Base-by-base conservation (phyloP, 2,329 filamentous ascomycete species). In the Colletotrichum sp. region DNA sequence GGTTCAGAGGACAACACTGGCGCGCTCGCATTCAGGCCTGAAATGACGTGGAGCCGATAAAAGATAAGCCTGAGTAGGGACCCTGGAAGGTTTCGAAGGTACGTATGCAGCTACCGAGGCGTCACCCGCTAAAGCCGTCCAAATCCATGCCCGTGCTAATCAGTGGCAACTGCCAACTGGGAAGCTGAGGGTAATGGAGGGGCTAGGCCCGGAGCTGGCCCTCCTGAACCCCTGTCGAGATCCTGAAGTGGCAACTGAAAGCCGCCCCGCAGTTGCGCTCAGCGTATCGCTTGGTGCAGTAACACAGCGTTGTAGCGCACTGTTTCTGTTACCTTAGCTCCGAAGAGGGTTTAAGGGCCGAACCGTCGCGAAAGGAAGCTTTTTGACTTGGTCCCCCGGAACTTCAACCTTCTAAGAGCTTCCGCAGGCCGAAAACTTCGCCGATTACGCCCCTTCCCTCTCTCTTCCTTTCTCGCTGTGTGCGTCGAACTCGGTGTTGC, bases 351-450 rank as follows among this genome's bases (percentile, higher is more conserved):
- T 71, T 74, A 68, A 74, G 74, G 70, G 64, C 74, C 74, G 74
- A 74, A 75, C 71, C 74, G 64, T 76, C 64, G 71, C 59, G 34
- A 69, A 72, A 39, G 71, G 68, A 74, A 76, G 70, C 74, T 74
- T 68, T 73, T 34, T 55, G 70, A 68, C 69, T 60, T 63, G 70
- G 64, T 64, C 61, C 59, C 74, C 48, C 57, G 65, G 64, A 64
- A 73, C 72, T 63, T 71, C 72, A 73, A 59, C 71, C 59, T 76
- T 76, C 74, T 71, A 76, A 59, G 64, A 73, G 74, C 74, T 76
- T 76, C 74, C 30, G 71, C 74, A 76, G 61, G 48, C 55, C 36
- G 68, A 36, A 75, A 68, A 39, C 25, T 68, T 74, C 72, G 70
- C 70, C 27, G 48, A 30, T 61, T 61, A 28, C 65, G 64, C 65